Percentiles rank a stretch among this genome's conserved stretches.
These are phyloP conservation scores for Crucibulum laeve DNA, from an alignment of 768 basidiomycete species.

Conservation along the genomic window DNA sequence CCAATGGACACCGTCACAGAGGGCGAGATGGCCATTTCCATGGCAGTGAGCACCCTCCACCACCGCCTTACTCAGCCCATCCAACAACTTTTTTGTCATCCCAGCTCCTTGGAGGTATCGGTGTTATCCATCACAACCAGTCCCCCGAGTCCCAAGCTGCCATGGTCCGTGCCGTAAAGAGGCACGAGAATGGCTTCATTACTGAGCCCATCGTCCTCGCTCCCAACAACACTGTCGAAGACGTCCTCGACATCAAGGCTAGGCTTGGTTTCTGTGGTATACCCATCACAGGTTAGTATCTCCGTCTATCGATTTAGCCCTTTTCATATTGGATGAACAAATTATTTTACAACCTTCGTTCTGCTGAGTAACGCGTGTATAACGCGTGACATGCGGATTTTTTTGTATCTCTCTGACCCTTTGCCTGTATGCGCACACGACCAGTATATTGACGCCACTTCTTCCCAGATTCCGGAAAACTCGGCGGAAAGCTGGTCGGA, in stretches of 20 bases:
- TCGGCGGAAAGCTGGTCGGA: conserved; percentile 91
- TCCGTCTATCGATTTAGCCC: conserved; percentile 6
- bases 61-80: conserved; percentile 8
- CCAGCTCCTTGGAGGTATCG: conserved; percentile 90
- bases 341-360: conserved; percentile 79
- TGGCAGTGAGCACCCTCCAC: conserved; percentile 63
- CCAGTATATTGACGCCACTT: conserved; percentile 8
- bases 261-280: conserved; percentile 93
- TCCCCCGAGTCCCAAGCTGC: conserved; percentile 79
- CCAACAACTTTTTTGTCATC: conserved; percentile 11
- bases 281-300: conserved; percentile 89
- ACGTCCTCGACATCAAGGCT: conserved; percentile 91
- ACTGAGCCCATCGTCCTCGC: conserved; percentile 88
- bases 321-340: conserved; percentile 40
- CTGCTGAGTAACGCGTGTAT: conserved; percentile 71
- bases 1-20: conserved; percentile 99
- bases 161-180: conserved; percentile 97
- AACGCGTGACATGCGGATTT: conserved; percentile 73
- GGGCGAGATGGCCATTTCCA: conserved; percentile 85
- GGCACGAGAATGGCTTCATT: conserved; percentile 99
- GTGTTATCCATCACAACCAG: conserved; percentile 98
- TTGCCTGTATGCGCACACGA: conserved; percentile 7
- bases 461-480: conserved; percentile 69
- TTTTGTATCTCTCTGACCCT: conserved; percentile 32
- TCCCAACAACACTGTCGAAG: conserved; percentile 72